A percentile compares a stretch with the other conserved stretches of the same genome.
Conservation (phyloP, 306 rosid species). For the Casuarina equisetifolia region DNA sequence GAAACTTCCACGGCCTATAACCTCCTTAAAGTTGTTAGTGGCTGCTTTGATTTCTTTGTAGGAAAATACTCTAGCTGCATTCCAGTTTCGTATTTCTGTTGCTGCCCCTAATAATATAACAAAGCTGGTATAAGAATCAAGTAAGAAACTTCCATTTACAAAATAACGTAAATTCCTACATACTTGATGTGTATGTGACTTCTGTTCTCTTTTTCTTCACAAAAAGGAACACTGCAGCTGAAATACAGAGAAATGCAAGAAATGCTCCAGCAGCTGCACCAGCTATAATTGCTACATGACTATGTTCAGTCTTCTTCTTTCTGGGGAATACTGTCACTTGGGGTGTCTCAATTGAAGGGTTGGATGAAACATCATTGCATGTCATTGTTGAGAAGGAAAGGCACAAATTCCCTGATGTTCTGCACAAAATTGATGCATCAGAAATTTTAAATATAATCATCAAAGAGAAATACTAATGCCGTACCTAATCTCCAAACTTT, state of each 20-base stretch:
- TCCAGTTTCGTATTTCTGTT: constrained; percentile 72
- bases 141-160: neutral
- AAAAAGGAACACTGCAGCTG: constrained; percentile 42
- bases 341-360: constrained; percentile 74
- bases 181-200: constrained; percentile 53
- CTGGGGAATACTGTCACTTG: constrained; percentile 60
- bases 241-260: constrained; percentile 41
- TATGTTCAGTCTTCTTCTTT: constrained; percentile 42
- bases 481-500: constrained; percentile 74
- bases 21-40: constrained; percentile 75
- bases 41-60: constrained; percentile 85
- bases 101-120: constrained; percentile 42
- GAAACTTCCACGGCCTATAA: constrained; percentile 86
- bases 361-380: constrained; percentile 53
- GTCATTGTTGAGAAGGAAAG: constrained; percentile 66
- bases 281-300: constrained; percentile 45
- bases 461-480: neutral
- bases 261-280: constrained; percentile 60
- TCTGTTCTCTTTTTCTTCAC: constrained; percentile 50
- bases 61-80: constrained; percentile 66
- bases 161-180: constrained; percentile 15
- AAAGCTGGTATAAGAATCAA: constrained; percentile 4
- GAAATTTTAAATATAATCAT: constrained; percentile 5
- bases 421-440: constrained; percentile 41
- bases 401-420: constrained; percentile 78